Base-by-base conservation (phyloP, 139 green algal genomes). In the Axilococcus clingmanii region DNA sequence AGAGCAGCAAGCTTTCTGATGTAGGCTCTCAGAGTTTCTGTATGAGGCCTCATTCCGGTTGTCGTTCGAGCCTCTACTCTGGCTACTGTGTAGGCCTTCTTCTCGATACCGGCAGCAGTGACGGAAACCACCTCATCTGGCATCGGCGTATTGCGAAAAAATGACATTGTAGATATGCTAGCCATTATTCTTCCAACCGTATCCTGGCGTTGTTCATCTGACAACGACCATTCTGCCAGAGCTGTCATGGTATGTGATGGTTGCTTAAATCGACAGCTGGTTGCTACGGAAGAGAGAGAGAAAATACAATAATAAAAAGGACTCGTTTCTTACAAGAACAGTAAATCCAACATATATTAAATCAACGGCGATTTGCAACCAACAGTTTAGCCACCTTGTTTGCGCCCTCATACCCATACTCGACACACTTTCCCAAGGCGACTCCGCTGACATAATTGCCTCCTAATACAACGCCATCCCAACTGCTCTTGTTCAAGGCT, bases 361-460 rank as follows among this genome's bases (percentile, higher is more conserved):
- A 12, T 38, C 33, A 38, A n/a, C 33, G 12, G 11, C 12, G 33
- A 9, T 38, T n/a, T n/a, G n/a, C n/a, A n/a, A n/a, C n/a, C n/a
- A n/a, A n/a, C n/a, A 22, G 29, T 22, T 19, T 15, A 28, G 74
- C 71, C 4, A 93, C 47, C 15, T 86, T 55, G 3, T 71, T 59
- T 4, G 89, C 91, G 47, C 76, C 80, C 45, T 89, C 79, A 53
- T 92, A 96, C 5, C 73, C 79, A 48, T 79, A 85, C 76, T 97
- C 88, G 6, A 97, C 80, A 57, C 84, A 93, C 66, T 94, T 93
- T 40, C 92, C 93, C 38, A 99, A 71, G 3, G 91, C 91, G 22
- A 98, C 91, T 14, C 56, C 82, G n/a, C 60, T 76, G 24, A 94
- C 84, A 64, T 98, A 99, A 78, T 99, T 99, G 46, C 92, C 92